Evolutionary conservation across 1,284 basidiomycete genomes (phyloP).

Genomic region (Sanghuangporus baumii): DNA sequence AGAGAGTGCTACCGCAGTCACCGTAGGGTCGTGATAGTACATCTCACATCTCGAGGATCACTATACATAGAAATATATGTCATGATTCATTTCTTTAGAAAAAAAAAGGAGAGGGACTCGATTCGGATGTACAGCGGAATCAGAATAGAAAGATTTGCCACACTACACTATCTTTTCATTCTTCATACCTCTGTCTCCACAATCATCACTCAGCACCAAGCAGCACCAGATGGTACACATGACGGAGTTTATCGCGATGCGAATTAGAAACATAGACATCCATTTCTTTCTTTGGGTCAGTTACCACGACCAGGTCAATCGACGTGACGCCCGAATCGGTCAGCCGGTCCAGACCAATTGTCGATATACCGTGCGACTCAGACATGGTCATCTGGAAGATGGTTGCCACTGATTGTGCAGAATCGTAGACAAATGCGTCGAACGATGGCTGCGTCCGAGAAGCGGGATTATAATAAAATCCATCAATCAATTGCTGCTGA

Average conservation of each 20-base stretch:
- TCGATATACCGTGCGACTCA: not conserved
- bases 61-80: too few species aligned
- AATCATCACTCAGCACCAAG: not conserved
- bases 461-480: not conserved
- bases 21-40: too few species aligned
- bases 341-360: not conserved
- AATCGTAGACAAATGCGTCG: not conserved
- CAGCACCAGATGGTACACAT: not conserved
- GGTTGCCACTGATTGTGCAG: not conserved
- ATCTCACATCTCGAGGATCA: too few species aligned
- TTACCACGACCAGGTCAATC: not conserved
- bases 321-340: not conserved
- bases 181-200: too few species aligned
- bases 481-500: not conserved
- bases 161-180: too few species aligned
- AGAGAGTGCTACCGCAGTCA: too few species aligned
- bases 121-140: too few species aligned
- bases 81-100: too few species aligned
- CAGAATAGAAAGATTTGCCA: too few species aligned
- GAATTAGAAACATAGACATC: not conserved
- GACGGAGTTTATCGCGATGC: not conserved
- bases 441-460: not conserved
- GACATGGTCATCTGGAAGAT: not conserved
- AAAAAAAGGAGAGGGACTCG: too few species aligned
- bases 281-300: not conserved